These are phyloP conservation scores for Coccomyxa sp. DNA, from an alignment of 139 green algal species.

Conservation along the genomic window DNA sequence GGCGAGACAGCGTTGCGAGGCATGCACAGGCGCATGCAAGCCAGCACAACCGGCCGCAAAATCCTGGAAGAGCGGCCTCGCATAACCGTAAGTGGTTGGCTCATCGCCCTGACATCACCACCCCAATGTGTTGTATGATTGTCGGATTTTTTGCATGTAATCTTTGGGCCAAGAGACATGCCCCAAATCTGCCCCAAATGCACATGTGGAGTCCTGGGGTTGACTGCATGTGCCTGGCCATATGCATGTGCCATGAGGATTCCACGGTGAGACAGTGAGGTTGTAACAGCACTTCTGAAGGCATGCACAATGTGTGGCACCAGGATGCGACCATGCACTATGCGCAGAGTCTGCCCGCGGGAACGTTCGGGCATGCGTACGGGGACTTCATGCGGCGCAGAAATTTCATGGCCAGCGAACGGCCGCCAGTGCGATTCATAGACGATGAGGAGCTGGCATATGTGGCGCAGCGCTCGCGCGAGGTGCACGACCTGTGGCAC, in stretches of 20 bases:
- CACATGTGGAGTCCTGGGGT: too few relatives aligned
- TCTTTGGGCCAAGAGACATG: too few relatives aligned
- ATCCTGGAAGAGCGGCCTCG: constrained; percentile 74
- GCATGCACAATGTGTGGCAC: too few relatives aligned
- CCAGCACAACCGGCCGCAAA: constrained; percentile 36
- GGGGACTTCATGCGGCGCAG: constrained; percentile 83
- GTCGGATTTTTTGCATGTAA: too few relatives aligned
- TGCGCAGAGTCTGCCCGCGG: constrained; percentile 49
- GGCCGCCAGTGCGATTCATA: constrained; percentile 86
- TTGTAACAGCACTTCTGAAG: too few relatives aligned
- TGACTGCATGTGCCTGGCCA: too few relatives aligned
- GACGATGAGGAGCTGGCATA: constrained; percentile 92
- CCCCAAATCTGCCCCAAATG: too few relatives aligned
- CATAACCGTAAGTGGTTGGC: constrained; percentile 51
- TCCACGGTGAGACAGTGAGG: too few relatives aligned
- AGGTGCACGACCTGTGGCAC: constrained; percentile 97
- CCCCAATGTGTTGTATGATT: too few relatives aligned
- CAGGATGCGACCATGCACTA: constrained; percentile 37
- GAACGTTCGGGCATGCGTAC: constrained; percentile 86
- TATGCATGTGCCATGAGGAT: too few relatives aligned
- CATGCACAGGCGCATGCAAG: constrained; percentile 72
- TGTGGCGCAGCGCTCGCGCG: constrained; percentile 65
- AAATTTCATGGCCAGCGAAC: constrained; percentile 78
- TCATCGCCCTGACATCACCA: too few relatives aligned
- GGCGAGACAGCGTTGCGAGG: constrained; percentile 37